Base-by-base conservation (phyloP, 2,329 filamentous ascomycete species). In the Exophiala alcalophila region DNA sequence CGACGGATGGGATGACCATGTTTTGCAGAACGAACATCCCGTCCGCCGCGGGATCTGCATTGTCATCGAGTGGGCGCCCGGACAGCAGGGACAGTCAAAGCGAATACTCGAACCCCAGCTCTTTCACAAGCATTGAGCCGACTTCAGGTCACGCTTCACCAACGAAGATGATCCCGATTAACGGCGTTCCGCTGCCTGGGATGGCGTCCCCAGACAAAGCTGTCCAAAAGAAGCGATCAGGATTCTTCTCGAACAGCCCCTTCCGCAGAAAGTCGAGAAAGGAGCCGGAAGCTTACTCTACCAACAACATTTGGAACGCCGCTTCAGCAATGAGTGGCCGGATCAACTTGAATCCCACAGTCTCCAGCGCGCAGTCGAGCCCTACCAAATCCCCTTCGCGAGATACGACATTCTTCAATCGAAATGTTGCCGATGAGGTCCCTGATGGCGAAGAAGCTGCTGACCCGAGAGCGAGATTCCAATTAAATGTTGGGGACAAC, bases 1-100 rank as follows among this genome's bases (percentile, higher is more conserved):
- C 91, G 0, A 80, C 84, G 64, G 91, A 97, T 61, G 91, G 90
- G 4, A 97, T 97, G 89, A 96, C 91, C 0, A 94, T 97, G 79
- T 84, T 96, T 50, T 97, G 91, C 65, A 81, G 89, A 47, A 82
- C 86, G 26, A 84, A 81, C 3, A 77, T 38, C 1, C 76, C 76
- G 35, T 83, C 80, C n/a, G 81, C 83, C 67, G 78, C 68, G 65
- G 89, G 75, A 65, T 83, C 83, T 18, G 75, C 76, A 15, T 21
- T 55, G n/a, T 80, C 77, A 30, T 83, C 80, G 49, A 78, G 81
- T 16, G 81, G 78, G 35, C 78, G 89, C 31, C 87, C 89, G 32
- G 84, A 84, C 10, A 95, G 88, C 62, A 80, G 86, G 53, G 90
- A 94, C 59, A 92, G 87, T 34, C 83, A 86, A 55, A 97, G 91